Evolutionary conservation across 345 rosid species (phyloP), one percentile per base, ranked within the genome.

Genomic region (sweet orange (Citrus sinensis)): DNA sequence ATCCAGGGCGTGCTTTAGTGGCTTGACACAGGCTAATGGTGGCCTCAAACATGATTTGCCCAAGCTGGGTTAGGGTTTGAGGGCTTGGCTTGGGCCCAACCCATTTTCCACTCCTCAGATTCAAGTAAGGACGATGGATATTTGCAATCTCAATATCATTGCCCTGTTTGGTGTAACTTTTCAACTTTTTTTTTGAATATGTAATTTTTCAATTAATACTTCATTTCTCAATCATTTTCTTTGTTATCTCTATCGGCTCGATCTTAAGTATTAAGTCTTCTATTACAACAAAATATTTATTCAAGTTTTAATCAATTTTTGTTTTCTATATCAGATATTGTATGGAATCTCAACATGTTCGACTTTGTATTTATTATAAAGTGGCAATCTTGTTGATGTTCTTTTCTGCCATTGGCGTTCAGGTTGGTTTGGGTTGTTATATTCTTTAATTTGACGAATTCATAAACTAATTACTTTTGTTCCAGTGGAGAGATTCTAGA

Each of bases 331-430:
- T 78, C 83, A 69, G 80, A 70, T 51, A 27, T 35, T 67, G 49
- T 13, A 86, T 88, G 88, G 86, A 66, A 78, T 60, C 54, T 37
- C 74, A 4, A 22, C 60, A 14, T 29, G 5, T 24, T 68, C 32
- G 7, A 30, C 60, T 80, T 32, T 19, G 40, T 70, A 27, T 74
- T 49, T 42, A 2, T 59, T 76, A 32, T 69, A 80, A 42, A 49
- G 35, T 75, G 35, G 74, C 71, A 72, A 80, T 82, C 35, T 22
- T 84, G 62, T 79, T 82, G 77, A 76, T 85, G 37, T 2, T 85
- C 19, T 74, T 74, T 30, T 22, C 68, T 25, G 67, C 68, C 64
- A 42, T 70, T 71, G 79, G 75, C 74, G 73, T 49, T 60, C 61
- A 30, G 49, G 71, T 63, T 22, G 58, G 60, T 29, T 60, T 22